phyloP scores from a whole-genome alignment of 2,329 filamentous ascomycete genomes.

The Aspergillus latus region DNA sequence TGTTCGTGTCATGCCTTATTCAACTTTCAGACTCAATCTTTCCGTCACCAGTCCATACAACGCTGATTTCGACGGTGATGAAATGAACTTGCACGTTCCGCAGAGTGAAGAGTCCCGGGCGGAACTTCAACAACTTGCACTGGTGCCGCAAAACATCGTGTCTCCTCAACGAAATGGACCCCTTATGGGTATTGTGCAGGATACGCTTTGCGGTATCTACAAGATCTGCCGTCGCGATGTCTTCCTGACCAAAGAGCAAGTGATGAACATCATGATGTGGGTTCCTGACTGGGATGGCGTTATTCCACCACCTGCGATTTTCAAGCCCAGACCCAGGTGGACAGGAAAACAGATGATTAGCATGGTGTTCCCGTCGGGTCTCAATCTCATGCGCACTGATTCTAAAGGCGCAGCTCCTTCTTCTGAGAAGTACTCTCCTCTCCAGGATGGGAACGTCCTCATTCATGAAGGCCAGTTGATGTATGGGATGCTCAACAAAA shows the following conservation, averaged over 20 bases:
- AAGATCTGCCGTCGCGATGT: constrained; percentile 93
- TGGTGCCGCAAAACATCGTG: constrained; percentile 98
- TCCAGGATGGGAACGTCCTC: constrained; percentile 74
- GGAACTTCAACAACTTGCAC: constrained; percentile 88
- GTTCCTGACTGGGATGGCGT: constrained; percentile 96
- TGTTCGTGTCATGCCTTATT: constrained; percentile 97
- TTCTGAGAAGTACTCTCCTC: constrained; percentile 56
- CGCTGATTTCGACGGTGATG: constrained; percentile 98
- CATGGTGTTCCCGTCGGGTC: constrained; percentile 81
- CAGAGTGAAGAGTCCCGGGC: constrained; percentile 96
- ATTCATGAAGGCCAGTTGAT: constrained; percentile 86
- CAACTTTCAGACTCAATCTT: constrained; percentile 94
- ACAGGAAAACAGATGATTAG: constrained; percentile 98
- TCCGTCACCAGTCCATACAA: constrained; percentile 99
- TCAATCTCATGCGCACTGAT: constrained; percentile 70
- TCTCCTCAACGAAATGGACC: constrained; percentile 96
- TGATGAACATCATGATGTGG: constrained; percentile 98
- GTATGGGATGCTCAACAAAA: constrained; percentile 89
- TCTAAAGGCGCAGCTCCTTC: constrained; percentile 59
- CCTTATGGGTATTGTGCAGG: constrained; percentile 99
- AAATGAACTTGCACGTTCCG: constrained; percentile 99
- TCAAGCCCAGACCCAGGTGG: constrained; percentile 91
- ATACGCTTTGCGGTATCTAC: constrained; percentile 93
- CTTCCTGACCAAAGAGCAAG: constrained; percentile 83
- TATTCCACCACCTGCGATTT: constrained; percentile 87